Evolutionary conservation across 2,329 filamentous ascomycete species (phyloP), one percentile per base, ranked within the genome.

Genomic region (Trichoderma harzianum): DNA sequence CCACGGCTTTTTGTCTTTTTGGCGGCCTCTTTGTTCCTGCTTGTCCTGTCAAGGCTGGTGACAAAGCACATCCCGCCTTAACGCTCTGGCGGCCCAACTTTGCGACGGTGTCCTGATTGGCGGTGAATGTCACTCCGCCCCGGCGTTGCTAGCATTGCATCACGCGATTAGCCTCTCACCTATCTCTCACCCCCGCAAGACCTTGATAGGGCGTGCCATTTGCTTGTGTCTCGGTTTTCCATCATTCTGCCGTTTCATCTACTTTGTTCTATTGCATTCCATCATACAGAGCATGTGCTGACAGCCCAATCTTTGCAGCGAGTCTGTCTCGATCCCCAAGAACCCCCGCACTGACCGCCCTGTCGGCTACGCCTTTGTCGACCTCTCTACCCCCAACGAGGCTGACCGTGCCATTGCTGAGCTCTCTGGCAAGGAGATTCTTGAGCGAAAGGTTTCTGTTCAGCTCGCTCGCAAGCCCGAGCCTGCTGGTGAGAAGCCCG

Each of bases 321-420:
- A 99, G 89, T 97, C 94, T 84, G 95, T 95, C 84, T 98, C 96
- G 78, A 99, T 99, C 85, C 96, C 96, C 78, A 97, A 97, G 90
- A 98, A 99, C 89, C 96, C 96, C 82, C 95, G 96, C 84, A 99
- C 95, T 85, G 95, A 94, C 85, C 95, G 96, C 82, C 95, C 96
- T 76, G 96, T 99, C 83, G 96, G 96, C 81, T 99, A 98, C 84
- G 96, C 96, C 82, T 99, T 99, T 83, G 96, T 99, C 83, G 96
- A 98, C 82, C 92, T 99, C 76, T 97, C 94, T 74, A 98, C 95
- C 76, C 93, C 96, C 73, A 90, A 90, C 76, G 96, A 98, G 87
- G 96, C 96, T 75, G 93, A 98, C 86, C 93, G 94, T 83, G 96
- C 96, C 80, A 98, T 99, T 79, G 88, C 90, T 78, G 94, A 97